These are phyloP conservation scores for Parasitella parasitica DNA, from an alignment of 371 early-diverging fungal genomes.

Conservation along the genomic window DNA sequence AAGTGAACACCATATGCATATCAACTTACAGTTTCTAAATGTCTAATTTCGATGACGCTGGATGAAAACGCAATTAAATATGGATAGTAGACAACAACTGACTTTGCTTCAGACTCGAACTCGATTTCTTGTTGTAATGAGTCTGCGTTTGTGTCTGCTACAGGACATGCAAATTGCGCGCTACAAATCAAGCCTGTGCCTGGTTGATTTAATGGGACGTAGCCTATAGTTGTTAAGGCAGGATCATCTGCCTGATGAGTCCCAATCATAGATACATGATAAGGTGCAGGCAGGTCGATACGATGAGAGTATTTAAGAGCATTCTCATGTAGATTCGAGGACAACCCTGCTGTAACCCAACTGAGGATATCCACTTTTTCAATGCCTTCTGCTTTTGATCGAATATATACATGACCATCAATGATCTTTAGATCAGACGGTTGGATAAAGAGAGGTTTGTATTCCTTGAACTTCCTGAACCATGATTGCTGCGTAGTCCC, in stretches of 20 bases:
- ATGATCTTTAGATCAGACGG: slow-evolving; percentile 15
- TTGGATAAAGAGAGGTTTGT: slow-evolving; percentile 10
- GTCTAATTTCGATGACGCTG: slow-evolving; percentile 37
- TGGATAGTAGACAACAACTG: slow-evolving; percentile 29
- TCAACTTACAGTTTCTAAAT: slow-evolving; percentile 38
- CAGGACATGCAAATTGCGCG: slow-evolving; percentile 7
- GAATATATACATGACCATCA: slow-evolving; percentile 11
- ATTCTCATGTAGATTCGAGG: neutral
- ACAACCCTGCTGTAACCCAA: slow-evolving; percentile 3
- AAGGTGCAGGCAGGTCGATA: slow-evolving; percentile 1
- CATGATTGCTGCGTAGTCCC: neutral
- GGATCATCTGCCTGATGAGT: slow-evolving; percentile 2
- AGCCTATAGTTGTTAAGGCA: slow-evolving; percentile 5
- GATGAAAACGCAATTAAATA: slow-evolving; percentile 36
- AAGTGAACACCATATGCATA: no score
- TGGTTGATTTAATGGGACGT: slow-evolving; percentile 8
- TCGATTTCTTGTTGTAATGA: slow-evolving; percentile 16
- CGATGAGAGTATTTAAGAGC: slow-evolving; percentile 1
- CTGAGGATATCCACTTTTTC: slow-evolving; percentile 11
- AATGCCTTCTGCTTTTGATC: slow-evolving; percentile 12
- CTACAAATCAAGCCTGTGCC: slow-evolving; percentile 14
- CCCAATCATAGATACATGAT: neutral
- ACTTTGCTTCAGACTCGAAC: slow-evolving; percentile 26
- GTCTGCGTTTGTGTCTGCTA: slow-evolving; percentile 9
- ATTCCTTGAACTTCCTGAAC: slow-evolving; percentile 19